Conservation (phyloP, 345 rosid genomes). For the Carallia pectinifolia region DNA sequence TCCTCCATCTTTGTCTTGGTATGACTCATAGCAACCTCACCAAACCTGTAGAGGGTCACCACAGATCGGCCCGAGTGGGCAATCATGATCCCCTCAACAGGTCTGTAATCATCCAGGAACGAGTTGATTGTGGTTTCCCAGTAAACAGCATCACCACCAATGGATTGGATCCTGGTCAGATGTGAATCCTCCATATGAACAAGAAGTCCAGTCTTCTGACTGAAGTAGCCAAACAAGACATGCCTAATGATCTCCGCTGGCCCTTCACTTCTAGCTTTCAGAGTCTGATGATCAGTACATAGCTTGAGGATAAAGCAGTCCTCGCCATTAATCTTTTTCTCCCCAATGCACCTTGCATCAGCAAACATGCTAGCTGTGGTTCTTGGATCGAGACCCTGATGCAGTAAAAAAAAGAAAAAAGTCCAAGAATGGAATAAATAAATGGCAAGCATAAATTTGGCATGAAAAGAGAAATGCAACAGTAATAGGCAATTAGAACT, state of each 20-base stretch:
- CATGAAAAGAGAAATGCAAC: not conserved
- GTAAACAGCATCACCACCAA: slow-evolving; percentile 73
- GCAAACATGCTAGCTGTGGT: slow-evolving; percentile 76
- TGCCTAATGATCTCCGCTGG: slow-evolving; percentile 90
- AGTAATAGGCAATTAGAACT: not conserved
- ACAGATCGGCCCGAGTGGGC: slow-evolving; percentile 90
- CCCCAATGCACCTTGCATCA: slow-evolving; percentile 82
- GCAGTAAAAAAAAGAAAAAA: not conserved
- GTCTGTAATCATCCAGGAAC: slow-evolving; percentile 71
- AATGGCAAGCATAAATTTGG: not conserved
- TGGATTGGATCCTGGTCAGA: slow-evolving; percentile 77
- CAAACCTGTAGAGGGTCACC: slow-evolving; percentile 87
- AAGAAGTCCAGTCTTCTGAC: slow-evolving; percentile 87
- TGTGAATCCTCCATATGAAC: slow-evolving; percentile 87
- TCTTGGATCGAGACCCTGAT: slow-evolving; percentile 95
- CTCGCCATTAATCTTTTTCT: slow-evolving; percentile 72
- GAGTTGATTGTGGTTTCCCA: slow-evolving; percentile 95
- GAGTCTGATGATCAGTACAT: slow-evolving; percentile 65
- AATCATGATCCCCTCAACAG: slow-evolving; percentile 90
- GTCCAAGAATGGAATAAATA: not conserved
- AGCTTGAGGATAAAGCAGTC: slow-evolving; percentile 89
- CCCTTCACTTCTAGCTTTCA: slow-evolving; percentile 83
- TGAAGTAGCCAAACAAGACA: slow-evolving; percentile 81
- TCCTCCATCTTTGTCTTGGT: slow-evolving; percentile 93
- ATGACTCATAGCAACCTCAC: slow-evolving; percentile 82